Percentiles rank a stretch among this genome's conserved stretches.
Evolutionary conservation across 805 yeast species (phyloP).

Genomic region (Vanderwaltozyma tropicalis): DNA sequence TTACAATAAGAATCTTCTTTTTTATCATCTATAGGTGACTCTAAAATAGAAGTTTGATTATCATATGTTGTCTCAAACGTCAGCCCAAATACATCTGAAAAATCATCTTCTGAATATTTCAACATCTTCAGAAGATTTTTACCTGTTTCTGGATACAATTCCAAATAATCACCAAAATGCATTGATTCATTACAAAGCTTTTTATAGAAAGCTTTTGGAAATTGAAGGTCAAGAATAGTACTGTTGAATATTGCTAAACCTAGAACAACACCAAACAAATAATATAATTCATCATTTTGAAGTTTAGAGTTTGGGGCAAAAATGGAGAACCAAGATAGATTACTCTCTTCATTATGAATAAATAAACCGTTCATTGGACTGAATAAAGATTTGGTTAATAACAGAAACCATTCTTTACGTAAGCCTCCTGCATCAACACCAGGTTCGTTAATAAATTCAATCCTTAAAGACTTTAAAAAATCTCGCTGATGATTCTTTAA

Average conservation of each 20-base stretch:
- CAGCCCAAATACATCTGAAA: conserved; percentile 41
- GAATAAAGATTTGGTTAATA: conserved; percentile 62
- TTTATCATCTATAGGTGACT: background rate
- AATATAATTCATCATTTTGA: conserved; percentile 45
- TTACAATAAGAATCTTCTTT: conserved; percentile 2
- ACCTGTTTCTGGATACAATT: conserved; percentile 61
- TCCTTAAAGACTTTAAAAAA: conserved; percentile 61
- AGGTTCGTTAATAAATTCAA: conserved; percentile 78
- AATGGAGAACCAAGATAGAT: conserved; percentile 64
- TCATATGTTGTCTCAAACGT: conserved; percentile 52
- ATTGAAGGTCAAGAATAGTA: conserved; percentile 66
- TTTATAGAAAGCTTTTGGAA: conserved; percentile 72
- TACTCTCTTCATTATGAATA: conserved; percentile 54
- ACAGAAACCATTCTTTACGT: conserved; percentile 84
- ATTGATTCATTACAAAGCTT: conserved; percentile 48
- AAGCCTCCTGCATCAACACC: conserved; percentile 96
- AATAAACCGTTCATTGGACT: conserved; percentile 61
- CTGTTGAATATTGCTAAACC: conserved; percentile 91
- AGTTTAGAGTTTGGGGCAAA: conserved; percentile 13
- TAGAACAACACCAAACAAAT: conserved; percentile 71
- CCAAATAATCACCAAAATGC: conserved; percentile 52
- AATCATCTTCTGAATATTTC: conserved; percentile 33
- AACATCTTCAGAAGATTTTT: conserved; percentile 38
- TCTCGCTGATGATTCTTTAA: conserved; percentile 47
- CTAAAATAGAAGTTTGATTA: conserved; percentile 24